These are phyloP conservation scores for Pyrus pyrifolia DNA, from an alignment of 306 rosid genomes.

Conservation along the genomic window DNA sequence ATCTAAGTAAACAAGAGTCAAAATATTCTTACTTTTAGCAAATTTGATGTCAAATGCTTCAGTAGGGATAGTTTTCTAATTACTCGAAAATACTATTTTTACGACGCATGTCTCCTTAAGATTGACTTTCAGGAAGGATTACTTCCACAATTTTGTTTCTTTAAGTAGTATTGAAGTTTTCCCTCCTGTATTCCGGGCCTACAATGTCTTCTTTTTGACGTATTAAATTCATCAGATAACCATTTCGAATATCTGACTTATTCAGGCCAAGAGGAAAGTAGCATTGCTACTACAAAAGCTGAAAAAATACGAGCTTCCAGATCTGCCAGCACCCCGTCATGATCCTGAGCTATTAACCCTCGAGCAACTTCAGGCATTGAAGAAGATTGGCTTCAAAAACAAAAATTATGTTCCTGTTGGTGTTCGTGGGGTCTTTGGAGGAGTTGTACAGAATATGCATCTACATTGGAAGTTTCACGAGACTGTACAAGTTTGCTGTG, in stretches of 20 bases:
- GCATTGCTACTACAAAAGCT: conserved; percentile 88
- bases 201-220: neutral
- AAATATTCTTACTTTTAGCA: neutral
- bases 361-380: conserved; percentile 86
- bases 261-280: conserved; percentile 95
- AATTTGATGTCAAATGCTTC: neutral
- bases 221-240: conserved; percentile 12
- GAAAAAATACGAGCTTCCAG: conserved; percentile 92
- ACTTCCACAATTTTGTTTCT: neutral
- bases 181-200: neutral
- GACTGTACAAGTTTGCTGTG: conserved; percentile 98
- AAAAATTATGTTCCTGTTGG: conserved; percentile 96
- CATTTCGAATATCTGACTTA: conserved; percentile 11
- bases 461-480: conserved; percentile 98
- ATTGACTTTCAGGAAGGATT: neutral
- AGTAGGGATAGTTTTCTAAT: neutral
- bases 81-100: too few relatives aligned
- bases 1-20: neutral
- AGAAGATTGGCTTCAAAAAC: conserved; percentile 84
- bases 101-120: neutral
- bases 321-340: conserved; percentile 78
- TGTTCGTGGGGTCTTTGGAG: conserved; percentile 98
- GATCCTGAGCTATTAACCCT: conserved; percentile 86
- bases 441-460: conserved; percentile 99
- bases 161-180: conserved; percentile 3